Base-by-base conservation (phyloP, 345 rosid species). In the Durio zibethinus region DNA sequence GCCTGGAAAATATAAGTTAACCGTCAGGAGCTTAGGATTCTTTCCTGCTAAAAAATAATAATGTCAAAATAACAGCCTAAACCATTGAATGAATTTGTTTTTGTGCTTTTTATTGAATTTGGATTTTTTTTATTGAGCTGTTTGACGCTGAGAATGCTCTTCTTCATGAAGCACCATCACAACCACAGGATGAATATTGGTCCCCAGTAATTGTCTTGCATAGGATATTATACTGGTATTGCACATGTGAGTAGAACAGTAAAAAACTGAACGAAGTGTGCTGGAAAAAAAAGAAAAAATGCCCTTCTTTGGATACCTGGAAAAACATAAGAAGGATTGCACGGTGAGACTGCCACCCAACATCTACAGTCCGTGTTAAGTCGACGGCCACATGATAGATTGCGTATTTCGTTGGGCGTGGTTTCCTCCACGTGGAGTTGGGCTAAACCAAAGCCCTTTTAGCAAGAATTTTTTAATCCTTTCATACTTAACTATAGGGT, bases 121-220 rank as follows among this genome's bases (percentile, higher is more conserved):
- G 38, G 66, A 29, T 65, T 1, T 65, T 65, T 14, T 27, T 27
- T 10, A 25, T 27, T 5, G 33, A 62, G 40, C 68, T 31, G 20
- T 27, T 14, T 31, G 68, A 62, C 10, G 64, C 20, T 57, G 10
- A 25, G 62, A 29, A 25, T 25, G 62, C 14, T 57, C 62, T 57
- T 57, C 31, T 29, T 21, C 31, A 2, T 31, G 45, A 56, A 47
- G 36, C 27, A 65, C 1, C 15, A n/a, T 40, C 47, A 66, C 6
- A 50, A 72, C 78, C 65, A 66, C 76, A 68, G 16, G 31, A 48
- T 12, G 23, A 77, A n/a, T n/a, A n/a, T 29, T 77, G 81, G 67
- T 59, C 66, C 83, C 64, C 4, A 23, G 36, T 23, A 62, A 33
- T 33, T 63, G 20, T 48, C 42, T 50, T 15, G 54, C 54, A 47